phyloP scores from a whole-genome alignment of 345 rosid species.

The Moringa oleifera region DNA sequence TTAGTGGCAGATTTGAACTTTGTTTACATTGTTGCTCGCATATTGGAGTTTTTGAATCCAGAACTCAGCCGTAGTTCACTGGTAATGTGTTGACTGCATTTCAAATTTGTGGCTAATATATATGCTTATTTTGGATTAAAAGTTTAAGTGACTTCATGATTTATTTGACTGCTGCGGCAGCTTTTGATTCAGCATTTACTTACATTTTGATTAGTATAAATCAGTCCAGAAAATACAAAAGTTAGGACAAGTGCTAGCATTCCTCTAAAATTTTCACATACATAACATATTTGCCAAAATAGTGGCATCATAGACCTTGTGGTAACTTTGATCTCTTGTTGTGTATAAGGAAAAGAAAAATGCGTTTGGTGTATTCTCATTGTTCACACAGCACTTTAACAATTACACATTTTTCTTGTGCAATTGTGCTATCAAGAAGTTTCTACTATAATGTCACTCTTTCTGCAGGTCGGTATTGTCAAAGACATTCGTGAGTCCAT shows the following conservation, averaged over 20 bases:
- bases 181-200: background rate
- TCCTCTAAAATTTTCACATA: background rate
- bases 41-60: constrained; percentile 89
- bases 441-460: constrained; percentile 17
- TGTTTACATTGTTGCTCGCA: constrained; percentile 77
- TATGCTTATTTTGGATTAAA: background rate
- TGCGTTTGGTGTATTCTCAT: too few relatives aligned
- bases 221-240: background rate
- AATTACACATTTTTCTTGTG: constrained; percentile 2
- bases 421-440: constrained; percentile 6
- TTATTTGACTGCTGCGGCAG: background rate
- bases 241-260: background rate
- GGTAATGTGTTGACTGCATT: constrained; percentile 34
- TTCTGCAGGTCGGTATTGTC: constrained; percentile 72
- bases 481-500: constrained; percentile 88
- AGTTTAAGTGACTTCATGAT: background rate
- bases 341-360: background rate
- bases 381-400: background rate
- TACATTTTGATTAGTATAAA: background rate
- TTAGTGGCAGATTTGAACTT: constrained; percentile 94
- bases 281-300: too few relatives aligned
- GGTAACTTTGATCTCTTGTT: background rate
- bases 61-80: constrained; percentile 79
- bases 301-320: too few relatives aligned
- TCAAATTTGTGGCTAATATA: background rate